phyloP scores from a whole-genome alignment of 1,284 basidiomycete genomes.

The Microbotryum intermedium region DNA sequence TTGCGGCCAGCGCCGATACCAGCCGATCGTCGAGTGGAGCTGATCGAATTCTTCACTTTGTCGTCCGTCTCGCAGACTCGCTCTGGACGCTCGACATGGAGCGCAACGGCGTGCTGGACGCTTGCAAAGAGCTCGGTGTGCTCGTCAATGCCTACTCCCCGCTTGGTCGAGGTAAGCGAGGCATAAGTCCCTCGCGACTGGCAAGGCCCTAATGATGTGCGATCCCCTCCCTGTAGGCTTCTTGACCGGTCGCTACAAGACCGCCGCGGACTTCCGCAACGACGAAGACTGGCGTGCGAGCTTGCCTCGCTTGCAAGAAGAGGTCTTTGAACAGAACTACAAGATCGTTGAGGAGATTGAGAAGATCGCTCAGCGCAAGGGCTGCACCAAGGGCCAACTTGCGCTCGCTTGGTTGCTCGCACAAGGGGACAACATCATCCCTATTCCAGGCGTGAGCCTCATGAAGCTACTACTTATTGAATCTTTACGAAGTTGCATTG shows the following conservation, averaged over 20 bases:
- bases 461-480: neutral
- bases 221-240: conserved; percentile 42
- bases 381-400: conserved; percentile 50
- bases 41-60: neutral
- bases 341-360: conserved; percentile 42
- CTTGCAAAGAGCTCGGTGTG: conserved; percentile 39
- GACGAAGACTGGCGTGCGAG: conserved; percentile 45
- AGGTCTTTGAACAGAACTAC: conserved; percentile 53
- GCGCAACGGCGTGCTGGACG: conserved; percentile 38
- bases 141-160: conserved; percentile 56
- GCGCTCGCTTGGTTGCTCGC: conserved; percentile 54
- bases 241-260: conserved; percentile 51
- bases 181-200: neutral
- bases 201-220: neutral
- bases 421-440: conserved; percentile 48
- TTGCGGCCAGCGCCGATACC: conserved; percentile 44
- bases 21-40: neutral
- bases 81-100: conserved; percentile 48
- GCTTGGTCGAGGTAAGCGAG: conserved; percentile 44
- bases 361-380: conserved; percentile 45
- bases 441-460: conserved; percentile 29
- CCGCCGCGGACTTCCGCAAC: conserved; percentile 46
- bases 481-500: too few relatives aligned
- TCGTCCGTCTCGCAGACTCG: conserved; percentile 34
- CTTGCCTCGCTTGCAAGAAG: conserved; percentile 30